Evolutionary conservation across 179 eudicot genomes (phyloP).

Genomic region (Corrigiola litoralis): DNA sequence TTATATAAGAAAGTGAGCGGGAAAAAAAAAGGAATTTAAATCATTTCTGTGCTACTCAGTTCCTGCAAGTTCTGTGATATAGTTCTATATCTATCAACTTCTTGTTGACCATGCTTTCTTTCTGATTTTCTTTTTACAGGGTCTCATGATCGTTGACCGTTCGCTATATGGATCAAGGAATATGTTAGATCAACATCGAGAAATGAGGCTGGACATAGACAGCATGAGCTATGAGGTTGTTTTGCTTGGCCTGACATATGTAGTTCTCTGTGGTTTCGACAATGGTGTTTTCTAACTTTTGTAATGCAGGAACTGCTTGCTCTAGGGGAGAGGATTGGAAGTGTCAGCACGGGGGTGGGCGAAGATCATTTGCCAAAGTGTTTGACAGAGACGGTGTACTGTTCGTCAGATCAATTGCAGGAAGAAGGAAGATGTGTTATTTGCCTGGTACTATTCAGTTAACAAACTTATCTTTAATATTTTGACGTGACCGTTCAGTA

Average conservation of each 20-base stretch:
- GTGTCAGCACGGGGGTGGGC: constrained; percentile 67
- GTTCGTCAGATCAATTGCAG: constrained; percentile 52
- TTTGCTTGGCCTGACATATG: not conserved
- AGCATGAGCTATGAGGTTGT: constrained; percentile 72
- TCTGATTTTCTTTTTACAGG: constrained; percentile 38
- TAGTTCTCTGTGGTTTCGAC: not conserved
- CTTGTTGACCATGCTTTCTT: not conserved
- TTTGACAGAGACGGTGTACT: constrained; percentile 61
- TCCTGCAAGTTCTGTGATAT: too few species aligned
- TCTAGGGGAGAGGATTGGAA: constrained; percentile 80
- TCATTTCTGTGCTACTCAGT: too few species aligned
- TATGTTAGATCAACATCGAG: constrained; percentile 41
- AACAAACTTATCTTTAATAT: not conserved
- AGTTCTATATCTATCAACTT: not conserved
- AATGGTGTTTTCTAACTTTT: not conserved
- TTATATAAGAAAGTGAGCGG: too few species aligned
- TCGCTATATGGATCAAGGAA: constrained; percentile 58
- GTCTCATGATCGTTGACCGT: constrained; percentile 52
- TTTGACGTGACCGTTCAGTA: not conserved
- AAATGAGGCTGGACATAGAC: constrained; percentile 46
- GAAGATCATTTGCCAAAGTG: constrained; percentile 56
- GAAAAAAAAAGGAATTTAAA: too few species aligned
- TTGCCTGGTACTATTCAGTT: constrained; percentile 52
- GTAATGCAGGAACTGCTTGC: constrained; percentile 76
- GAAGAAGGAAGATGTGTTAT: constrained; percentile 72